Conservation (phyloP, 768 basidiomycete species). For the Lactarius psammicola region DNA sequence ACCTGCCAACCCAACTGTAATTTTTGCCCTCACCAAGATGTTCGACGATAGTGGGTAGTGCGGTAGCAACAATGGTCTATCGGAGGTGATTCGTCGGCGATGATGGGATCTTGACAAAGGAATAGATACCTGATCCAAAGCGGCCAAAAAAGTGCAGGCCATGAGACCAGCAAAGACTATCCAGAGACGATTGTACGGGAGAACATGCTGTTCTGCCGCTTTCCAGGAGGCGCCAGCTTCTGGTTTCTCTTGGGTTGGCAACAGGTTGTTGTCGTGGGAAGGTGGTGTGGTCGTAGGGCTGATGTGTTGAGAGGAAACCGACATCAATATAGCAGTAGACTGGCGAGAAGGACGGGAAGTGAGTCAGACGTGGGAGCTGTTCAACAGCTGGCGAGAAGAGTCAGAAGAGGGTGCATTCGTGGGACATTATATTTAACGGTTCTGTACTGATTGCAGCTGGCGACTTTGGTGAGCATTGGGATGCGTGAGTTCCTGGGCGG, state of each 20-base stretch:
- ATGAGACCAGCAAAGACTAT: constrained; percentile 47
- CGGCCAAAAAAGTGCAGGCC: constrained; percentile 45
- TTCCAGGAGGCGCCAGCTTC: constrained; percentile 42
- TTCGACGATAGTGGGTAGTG: constrained; percentile 49
- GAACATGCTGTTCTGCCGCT: constrained; percentile 40
- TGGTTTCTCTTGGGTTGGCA: neutral
- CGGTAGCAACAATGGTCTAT: constrained; percentile 49
- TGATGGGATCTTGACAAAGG: neutral
- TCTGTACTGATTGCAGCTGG: neutral
- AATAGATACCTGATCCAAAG: constrained; percentile 44
- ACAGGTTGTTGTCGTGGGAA: neutral
- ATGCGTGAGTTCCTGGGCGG: neutral
- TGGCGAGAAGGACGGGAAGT: neutral
- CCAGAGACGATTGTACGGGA: constrained; percentile 44
- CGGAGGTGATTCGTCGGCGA: neutral
- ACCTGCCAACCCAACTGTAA: constrained; percentile 53
- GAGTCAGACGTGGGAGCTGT: neutral
- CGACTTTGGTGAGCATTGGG: neutral
- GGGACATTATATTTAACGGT: neutral
- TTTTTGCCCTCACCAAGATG: constrained; percentile 45
- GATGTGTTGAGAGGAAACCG: neutral
- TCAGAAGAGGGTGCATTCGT: neutral
- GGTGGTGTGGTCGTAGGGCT: neutral
- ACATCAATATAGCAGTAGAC: neutral
- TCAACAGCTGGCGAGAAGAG: neutral